Percentiles rank a stretch among this genome's conserved stretches.
phyloP scores from a whole-genome alignment of 192 early-diverging fungal species.

The Bifiguratus adelaidae region DNA sequence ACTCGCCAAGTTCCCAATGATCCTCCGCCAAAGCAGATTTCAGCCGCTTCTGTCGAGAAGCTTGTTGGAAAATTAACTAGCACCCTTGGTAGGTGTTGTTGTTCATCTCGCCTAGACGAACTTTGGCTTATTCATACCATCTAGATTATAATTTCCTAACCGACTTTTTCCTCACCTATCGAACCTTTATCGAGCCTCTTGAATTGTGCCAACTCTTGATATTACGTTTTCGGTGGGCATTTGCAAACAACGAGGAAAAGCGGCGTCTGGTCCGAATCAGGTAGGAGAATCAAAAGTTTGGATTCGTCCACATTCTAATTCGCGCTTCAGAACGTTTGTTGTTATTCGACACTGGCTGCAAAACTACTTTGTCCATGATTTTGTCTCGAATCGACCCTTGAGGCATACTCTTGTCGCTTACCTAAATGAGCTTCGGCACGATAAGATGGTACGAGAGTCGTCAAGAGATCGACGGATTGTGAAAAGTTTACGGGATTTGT shows the following conservation, averaged over 20 bases:
- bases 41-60: conserved; percentile 46
- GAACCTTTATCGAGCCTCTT: conserved; percentile 40
- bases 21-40: no score
- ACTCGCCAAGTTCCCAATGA: no score
- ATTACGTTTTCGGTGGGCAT: conserved; percentile 41
- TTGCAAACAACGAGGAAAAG: conserved; percentile 30
- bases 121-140: background rate
- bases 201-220: conserved; percentile 39
- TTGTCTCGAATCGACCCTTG: conserved; percentile 25
- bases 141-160: conserved; percentile 49
- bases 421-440: conserved; percentile 23
- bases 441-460: conserved; percentile 22
- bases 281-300: conserved; percentile 3
- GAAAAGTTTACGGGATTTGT: conserved; percentile 23
- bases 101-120: background rate
- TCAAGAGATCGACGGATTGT: conserved; percentile 40
- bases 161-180: conserved; percentile 51
- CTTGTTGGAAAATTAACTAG: conserved; percentile 41
- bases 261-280: conserved; percentile 41
- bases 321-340: conserved; percentile 33
- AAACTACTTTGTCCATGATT: conserved; percentile 48
- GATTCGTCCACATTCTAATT: background rate
- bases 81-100: conserved; percentile 24
- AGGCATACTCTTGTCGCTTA: conserved; percentile 21
- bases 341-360: conserved; percentile 47